These are phyloP conservation scores for Solanum appendiculatum DNA, from an alignment of 257 asterid genomes.

Conservation along the genomic window DNA sequence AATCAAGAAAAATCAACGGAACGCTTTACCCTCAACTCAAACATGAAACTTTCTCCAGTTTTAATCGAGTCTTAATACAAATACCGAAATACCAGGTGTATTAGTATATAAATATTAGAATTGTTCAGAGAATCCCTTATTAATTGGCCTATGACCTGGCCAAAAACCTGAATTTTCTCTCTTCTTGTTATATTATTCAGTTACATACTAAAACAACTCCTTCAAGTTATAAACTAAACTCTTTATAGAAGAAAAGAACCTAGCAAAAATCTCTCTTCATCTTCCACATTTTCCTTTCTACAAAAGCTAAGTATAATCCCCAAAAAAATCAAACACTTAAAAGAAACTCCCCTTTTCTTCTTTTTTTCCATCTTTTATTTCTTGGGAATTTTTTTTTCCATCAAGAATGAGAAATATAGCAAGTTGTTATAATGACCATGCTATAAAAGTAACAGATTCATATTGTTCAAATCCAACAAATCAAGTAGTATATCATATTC, in stretches of 20 bases:
- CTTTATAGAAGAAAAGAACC: background rate
- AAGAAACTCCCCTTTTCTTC: background rate
- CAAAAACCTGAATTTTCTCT: background rate
- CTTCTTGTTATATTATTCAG: background rate
- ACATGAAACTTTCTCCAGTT: background rate
- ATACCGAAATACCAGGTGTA: background rate
- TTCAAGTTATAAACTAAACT: background rate
- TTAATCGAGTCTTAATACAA: background rate
- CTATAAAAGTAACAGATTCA: constrained; percentile 62
- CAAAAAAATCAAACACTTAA: background rate
- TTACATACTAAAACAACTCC: background rate
- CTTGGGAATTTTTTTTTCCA: background rate
- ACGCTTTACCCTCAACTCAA: background rate
- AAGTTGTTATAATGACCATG: constrained; percentile 60
- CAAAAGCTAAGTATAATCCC: constrained; percentile 28
- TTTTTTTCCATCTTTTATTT: background rate
- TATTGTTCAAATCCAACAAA: constrained; percentile 51
- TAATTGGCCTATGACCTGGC: background rate
- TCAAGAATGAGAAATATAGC: constrained; percentile 56
- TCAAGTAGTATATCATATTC: constrained; percentile 11
- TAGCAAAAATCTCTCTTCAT: background rate
- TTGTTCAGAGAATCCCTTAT: background rate
- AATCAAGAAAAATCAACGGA: accelerated
- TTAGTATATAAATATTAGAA: background rate
- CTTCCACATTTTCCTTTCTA: constrained; percentile 19